Conservation (phyloP, 805 yeast species). For the Komagataella pastoris region DNA sequence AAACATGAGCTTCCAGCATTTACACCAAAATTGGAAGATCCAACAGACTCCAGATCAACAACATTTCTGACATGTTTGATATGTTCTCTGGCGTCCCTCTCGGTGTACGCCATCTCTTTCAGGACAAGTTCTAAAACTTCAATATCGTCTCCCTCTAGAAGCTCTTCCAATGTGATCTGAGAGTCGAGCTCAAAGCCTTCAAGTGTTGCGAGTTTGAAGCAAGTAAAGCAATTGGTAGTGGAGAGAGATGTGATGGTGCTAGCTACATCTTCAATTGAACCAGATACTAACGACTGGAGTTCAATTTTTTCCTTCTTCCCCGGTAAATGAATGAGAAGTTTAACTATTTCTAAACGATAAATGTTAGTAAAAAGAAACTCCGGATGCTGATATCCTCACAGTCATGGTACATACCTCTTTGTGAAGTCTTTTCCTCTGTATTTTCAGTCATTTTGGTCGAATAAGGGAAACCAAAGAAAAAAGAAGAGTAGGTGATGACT, state of each 20-base stretch:
- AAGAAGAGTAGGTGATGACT: not conserved
- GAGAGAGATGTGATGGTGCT: not conserved
- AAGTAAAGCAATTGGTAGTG: not conserved
- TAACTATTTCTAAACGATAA: not conserved
- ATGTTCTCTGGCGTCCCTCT: constrained; percentile 48
- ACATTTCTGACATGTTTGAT: constrained; percentile 48
- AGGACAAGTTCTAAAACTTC: constrained; percentile 22
- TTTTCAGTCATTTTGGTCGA: not conserved
- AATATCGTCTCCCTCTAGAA: constrained; percentile 9
- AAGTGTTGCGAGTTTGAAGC: constrained; percentile 1
- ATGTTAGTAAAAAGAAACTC: not conserved
- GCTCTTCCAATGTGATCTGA: not conserved
- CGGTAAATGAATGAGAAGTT: constrained; percentile 4
- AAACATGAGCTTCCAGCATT: constrained; percentile 40
- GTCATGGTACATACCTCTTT: not conserved
- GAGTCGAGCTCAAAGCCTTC: not conserved
- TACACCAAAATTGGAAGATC: constrained; percentile 23
- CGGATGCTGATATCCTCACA: not conserved
- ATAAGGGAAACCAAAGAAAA: not conserved
- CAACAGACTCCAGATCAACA: constrained; percentile 34
- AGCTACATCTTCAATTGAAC: not conserved
- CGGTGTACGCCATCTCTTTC: constrained; percentile 44
- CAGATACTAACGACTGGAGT: not conserved
- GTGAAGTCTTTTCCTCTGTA: not conserved
- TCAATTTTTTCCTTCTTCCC: not conserved